Evolutionary conservation across 768 basidiomycete species (phyloP).

Genomic region (Lactarius vividus): DNA sequence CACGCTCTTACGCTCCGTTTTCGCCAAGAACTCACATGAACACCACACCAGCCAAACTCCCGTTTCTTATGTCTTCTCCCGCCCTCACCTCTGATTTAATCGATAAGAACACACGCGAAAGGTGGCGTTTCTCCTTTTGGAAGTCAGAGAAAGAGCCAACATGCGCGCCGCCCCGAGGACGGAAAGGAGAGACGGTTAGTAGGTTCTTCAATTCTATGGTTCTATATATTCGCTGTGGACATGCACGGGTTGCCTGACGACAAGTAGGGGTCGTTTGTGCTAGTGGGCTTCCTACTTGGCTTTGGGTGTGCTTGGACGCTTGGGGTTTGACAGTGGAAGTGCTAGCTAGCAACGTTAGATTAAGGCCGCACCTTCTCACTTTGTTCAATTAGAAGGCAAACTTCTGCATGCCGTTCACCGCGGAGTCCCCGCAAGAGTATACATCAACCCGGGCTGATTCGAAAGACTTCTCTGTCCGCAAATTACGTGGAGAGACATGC

Average conservation of each 20-base stretch:
- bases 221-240: background rate
- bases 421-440: too few relatives aligned
- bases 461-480: too few relatives aligned
- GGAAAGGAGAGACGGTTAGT: background rate
- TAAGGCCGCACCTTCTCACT: too few relatives aligned
- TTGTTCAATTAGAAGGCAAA: background rate
- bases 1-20: background rate
- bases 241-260: too few relatives aligned
- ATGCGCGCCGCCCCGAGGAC: background rate
- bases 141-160: background rate
- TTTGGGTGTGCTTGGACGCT: too few relatives aligned
- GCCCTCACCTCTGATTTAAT: background rate
- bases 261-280: background rate
- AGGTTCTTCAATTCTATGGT: background rate
- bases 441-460: too few relatives aligned
- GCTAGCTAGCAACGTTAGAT: too few relatives aligned
- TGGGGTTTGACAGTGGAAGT: background rate
- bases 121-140: background rate
- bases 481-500: too few relatives aligned
- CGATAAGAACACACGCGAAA: background rate
- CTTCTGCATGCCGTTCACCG: background rate
- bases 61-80: background rate
- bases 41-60: background rate
- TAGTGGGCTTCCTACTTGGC: background rate
- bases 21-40: background rate